Base-by-base conservation (phyloP, 225 moss, liverwort and hornwort genomes). In the Lunularia cruciata region DNA sequence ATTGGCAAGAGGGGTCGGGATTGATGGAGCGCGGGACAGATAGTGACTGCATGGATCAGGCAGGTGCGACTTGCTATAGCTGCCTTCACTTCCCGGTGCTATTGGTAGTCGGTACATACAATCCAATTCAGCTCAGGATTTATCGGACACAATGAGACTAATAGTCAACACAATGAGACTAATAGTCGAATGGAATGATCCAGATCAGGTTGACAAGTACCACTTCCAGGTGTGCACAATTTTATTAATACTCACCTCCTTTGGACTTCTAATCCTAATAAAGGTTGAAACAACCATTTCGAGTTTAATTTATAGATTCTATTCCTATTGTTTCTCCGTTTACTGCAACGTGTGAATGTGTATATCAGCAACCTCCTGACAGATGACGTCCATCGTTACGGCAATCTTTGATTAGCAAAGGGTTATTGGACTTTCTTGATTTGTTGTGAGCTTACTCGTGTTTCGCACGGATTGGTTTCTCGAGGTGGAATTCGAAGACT, bases 81-180 rank as follows among this genome's bases (percentile, higher is more conserved):
- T n/a, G n/a, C n/a, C n/a, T n/a, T n/a, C n/a, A n/a, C n/a, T n/a
- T 54, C 54, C 52, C 52, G 52, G 5, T 25, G 12, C 26, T 52
- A 26, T 0, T 52, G 54, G 25, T 3, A 27, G 27, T 27, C n/a
- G n/a, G n/a, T n/a, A n/a, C n/a, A n/a, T n/a, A n/a, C n/a, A n/a
- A n/a, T n/a, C n/a, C n/a, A n/a, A 22, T 54, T 25, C 26, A 25
- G 26, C 8, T 26, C 54, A 54, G 27, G 54, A 27, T 8, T 11
- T 12, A 54, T 54, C 0, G 54, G 8, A 54, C 52, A 53, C 23
- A 10, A 54, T 54, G 9, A 3, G 27, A 13, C 9, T 26, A 27
- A 54, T 54, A 54, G 54, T 54, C 54, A 54, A 54, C 54, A 54
- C 54, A 54, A 28, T 43, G 43, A 10, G 43, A 43, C 11, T 43